Evolutionary conservation across 1,139 yeast genomes (phyloP), one percentile per base, ranked within the genome.

Genomic region (Saccharomyces hybrid): DNA sequence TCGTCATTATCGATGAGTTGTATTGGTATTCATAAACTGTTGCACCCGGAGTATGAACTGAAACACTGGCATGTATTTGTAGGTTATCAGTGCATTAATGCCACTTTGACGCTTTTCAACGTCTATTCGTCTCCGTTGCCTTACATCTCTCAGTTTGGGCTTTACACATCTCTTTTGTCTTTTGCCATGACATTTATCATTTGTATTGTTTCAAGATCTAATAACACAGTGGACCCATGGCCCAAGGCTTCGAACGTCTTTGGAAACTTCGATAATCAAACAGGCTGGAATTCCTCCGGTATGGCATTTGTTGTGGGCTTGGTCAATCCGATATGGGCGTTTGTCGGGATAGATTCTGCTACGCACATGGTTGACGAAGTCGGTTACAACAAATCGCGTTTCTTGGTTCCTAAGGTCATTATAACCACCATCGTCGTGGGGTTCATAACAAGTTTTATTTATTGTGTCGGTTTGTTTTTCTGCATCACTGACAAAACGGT

Each of bases 301-400:
- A 78, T 81, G 65, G 84, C 84, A 0, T 81, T 81, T 59, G 78
- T 82, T 53, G 81, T 81, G 11, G 85, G 86, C 13, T 68, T 81
- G 54, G 74, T 81, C 59, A 80, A 81, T 64, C 84, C 85, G 13
- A 75, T 76, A 58, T 81, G 84, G 84, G 76, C 80, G 13, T 80
- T 80, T 65, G 77, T 81, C 6, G 81, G 85, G 60, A 75, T 81
- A 47, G 86, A 81, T 64, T 78, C 81, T 28, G 84, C 85, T 7
- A 77, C 84, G 3, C 86, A 82, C 60, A 74, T 81, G 76, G 83
- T 83, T 13, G 86, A 81, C 64, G 85, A 81, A 64, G 76, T 80
- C 31, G 70, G 74, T 23, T 66, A 73, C 48, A 47, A 54, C 52
- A 41, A 52, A 57, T 81, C 84, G n/a, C 77, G 77, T 60, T 70